Evolutionary conservation across 306 rosid species (phyloP).

Genomic region (Chamaecrista fasciculata): DNA sequence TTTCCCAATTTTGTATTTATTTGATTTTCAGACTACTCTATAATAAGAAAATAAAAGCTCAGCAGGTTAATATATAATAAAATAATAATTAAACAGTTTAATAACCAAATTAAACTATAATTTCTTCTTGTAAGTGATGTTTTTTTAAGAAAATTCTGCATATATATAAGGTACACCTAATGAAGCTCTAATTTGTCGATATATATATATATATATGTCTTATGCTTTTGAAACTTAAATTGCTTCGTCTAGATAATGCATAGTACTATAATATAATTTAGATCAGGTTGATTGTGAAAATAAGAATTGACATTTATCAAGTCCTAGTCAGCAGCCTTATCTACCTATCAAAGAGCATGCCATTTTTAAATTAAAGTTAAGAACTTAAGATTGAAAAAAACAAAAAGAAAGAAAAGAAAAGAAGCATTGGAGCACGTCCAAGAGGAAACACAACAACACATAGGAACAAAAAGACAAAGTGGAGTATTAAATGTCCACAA

Average conservation of each 20-base stretch:
- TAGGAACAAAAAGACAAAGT: conserved; percentile 43
- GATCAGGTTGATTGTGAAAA: neutral
- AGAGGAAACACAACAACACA: conserved; percentile 22
- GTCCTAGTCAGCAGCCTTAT: conserved; percentile 43
- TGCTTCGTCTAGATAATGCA: conserved; percentile 31
- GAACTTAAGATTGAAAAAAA: too few relatives aligned
- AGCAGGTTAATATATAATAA: too few relatives aligned
- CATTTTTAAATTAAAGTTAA: neutral
- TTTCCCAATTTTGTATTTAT: too few relatives aligned
- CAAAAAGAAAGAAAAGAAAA: conserved; percentile 26
- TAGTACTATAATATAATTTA: neutral
- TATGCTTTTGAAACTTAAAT: conserved; percentile 25
- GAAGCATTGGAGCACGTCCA: conserved; percentile 25
- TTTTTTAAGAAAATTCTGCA: too few relatives aligned
- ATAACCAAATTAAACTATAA: too few relatives aligned
- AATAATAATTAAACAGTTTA: too few relatives aligned
- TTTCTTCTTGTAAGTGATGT: too few relatives aligned
- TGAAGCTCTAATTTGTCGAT: conserved; percentile 33
- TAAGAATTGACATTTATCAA: conserved; percentile 22
- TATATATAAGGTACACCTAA: conserved; percentile 11
- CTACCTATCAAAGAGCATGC: conserved; percentile 32
- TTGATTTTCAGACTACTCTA: too few relatives aligned
- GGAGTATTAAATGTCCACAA: neutral
- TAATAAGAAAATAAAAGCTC: too few relatives aligned
- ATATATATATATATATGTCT: conserved; percentile 25